Percentiles rank a stretch among this genome's conserved stretches.
Conservation (phyloP, 768 basidiomycete species). For the Hygrocybe coccinea region DNA sequence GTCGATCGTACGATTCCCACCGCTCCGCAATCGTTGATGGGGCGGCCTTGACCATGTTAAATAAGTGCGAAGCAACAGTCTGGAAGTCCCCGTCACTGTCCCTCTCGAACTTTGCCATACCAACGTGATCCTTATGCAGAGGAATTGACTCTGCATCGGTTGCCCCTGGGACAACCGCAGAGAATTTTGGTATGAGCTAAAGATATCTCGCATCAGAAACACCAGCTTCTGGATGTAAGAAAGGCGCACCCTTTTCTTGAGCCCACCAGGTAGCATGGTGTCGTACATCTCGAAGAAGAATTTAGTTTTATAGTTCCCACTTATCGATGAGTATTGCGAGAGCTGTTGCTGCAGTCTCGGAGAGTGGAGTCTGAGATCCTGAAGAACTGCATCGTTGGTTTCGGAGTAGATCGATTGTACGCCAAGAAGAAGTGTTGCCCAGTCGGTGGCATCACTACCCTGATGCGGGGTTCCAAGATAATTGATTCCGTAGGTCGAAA, state of each 20-base stretch:
- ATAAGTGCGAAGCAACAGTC: not conserved
- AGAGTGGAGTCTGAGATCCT: slow-evolving; percentile 6
- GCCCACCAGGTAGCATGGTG: too few relatives aligned
- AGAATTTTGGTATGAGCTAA: too few relatives aligned
- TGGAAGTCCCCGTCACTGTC: not conserved
- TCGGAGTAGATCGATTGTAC: slow-evolving; percentile 9
- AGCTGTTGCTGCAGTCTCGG: slow-evolving; percentile 7
- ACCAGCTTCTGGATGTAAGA: slow-evolving; percentile 1
- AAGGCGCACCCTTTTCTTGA: slow-evolving; percentile 7
- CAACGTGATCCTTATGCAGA: slow-evolving; percentile 8
- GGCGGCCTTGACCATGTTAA: too few relatives aligned
- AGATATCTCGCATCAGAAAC: not conserved
- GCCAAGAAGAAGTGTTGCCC: slow-evolving; percentile 6
- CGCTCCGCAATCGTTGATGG: too few relatives aligned
- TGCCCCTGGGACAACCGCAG: too few relatives aligned
- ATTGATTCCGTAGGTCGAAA: slow-evolving; percentile 9
- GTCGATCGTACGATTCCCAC: too few relatives aligned
- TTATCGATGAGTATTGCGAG: slow-evolving; percentile 10
- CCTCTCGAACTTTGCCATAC: not conserved
- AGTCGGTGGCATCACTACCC: slow-evolving; percentile 5
- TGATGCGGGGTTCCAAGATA: slow-evolving; percentile 11
- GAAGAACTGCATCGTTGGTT: slow-evolving; percentile 6
- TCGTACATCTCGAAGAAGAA: too few relatives aligned
- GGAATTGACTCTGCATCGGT: slow-evolving; percentile 3
- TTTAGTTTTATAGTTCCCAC: slow-evolving; percentile 6